Base-by-base conservation (phyloP, 2,329 filamentous ascomycete genomes). In the Xylaria polymorpha region DNA sequence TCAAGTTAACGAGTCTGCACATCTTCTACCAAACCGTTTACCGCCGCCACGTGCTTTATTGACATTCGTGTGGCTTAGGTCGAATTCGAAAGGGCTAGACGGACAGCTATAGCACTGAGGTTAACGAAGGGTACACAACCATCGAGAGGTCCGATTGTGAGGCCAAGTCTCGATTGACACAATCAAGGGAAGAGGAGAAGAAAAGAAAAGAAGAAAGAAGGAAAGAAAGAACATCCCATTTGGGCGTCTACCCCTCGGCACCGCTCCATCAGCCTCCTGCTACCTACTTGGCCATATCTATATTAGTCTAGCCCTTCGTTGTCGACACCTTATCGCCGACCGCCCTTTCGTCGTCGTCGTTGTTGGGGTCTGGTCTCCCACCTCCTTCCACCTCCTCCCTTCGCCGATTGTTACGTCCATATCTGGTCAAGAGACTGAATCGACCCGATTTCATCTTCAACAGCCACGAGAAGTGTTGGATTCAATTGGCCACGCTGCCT, bases 111-210 rank as follows among this genome's bases (percentile, higher is more conserved):
- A 46, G 25, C 32, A 32, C 53, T 39, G 15, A 67, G 48, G n/a
- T 32, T 37, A 12, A 44, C 50, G 61, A 70, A 39, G 67, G 59
- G 63, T 56, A 67, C 39, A 35, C 46, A 53, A 37, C n/a, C 22
- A 39, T 15, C 39, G 6, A 57, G 51, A 51, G 25, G 22, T 37
- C 20, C 6, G 20, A 57, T 25, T 43, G 37, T 55, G 29, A 35
- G 4, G 48, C 18, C 25, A 43, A 51, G 44, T 43, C 25, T 29
- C 41, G 22, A 46, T 35, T 41, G 7, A 41, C 32, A 15, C 50
- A 59, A 18, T 32, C 22, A 41, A 57, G 46, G 20, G 48, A 56
- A 20, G 18, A 22, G 14, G 18, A 29, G 10, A 53, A 32, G 5
- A 18, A 39, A 10, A 39, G 25, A 9, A 58, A 43, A 14, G 18